Evolutionary conservation across 768 basidiomycete species (phyloP).

Genomic region (Asterophora lycoperdoides): DNA sequence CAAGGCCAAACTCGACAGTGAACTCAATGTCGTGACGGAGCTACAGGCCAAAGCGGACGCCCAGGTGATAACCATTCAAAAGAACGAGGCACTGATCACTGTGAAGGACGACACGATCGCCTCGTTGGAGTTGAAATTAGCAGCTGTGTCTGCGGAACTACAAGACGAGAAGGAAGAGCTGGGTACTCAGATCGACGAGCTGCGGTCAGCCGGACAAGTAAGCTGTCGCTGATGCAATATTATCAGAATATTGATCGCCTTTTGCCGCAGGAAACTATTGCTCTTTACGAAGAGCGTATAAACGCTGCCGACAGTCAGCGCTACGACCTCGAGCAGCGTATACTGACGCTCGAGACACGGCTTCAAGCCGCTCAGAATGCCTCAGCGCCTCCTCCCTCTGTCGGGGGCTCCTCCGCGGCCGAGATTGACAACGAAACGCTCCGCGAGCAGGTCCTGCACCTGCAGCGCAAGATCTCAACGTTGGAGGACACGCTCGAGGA

Average conservation of each 20-base stretch:
- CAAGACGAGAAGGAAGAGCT: constrained; percentile 65
- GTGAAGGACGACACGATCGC: constrained; percentile 61
- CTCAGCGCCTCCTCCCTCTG: constrained; percentile 25
- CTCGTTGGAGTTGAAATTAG: constrained; percentile 39
- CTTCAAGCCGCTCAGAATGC: constrained; percentile 26
- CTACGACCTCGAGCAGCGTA: constrained; percentile 72
- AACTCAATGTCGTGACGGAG: constrained; percentile 38
- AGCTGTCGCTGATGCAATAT: not conserved
- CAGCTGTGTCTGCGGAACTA: constrained; percentile 26
- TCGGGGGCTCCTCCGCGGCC: constrained; percentile 57
- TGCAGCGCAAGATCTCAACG: constrained; percentile 67
- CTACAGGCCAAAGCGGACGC: constrained; percentile 51
- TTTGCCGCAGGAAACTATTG: constrained; percentile 76
- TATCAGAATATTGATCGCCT: constrained; percentile 2
- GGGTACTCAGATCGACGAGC: constrained; percentile 70
- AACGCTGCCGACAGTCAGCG: constrained; percentile 64
- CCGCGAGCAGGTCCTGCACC: constrained; percentile 83
- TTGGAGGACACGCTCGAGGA: constrained; percentile 90
- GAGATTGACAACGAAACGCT: constrained; percentile 95
- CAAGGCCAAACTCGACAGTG: constrained; percentile 32
- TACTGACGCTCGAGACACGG: constrained; percentile 50
- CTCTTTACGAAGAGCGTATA: constrained; percentile 88
- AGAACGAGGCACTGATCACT: constrained; percentile 46
- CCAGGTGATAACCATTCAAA: constrained; percentile 46
- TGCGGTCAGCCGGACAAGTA: constrained; percentile 87